Evolutionary conservation across 345 rosid genomes (phyloP), one percentile per base, ranked within the genome.

Genomic region (Firmiana major): DNA sequence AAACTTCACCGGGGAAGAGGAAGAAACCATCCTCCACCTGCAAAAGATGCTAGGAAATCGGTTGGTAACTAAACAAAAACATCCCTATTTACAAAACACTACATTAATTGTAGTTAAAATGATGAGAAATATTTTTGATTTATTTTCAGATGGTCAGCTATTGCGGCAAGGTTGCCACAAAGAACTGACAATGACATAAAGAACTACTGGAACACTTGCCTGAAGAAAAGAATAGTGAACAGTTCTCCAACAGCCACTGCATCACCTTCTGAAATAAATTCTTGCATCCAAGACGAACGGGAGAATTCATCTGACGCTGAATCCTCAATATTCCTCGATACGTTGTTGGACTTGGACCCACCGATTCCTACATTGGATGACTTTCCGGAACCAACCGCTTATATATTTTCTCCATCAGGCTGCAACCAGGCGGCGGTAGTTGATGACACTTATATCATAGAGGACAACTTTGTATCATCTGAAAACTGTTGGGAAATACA

Each of bases 101-200:
- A 62, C n/a, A 60, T 60, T 60, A 60, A 60, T 60, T 60, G 26
- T 28, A 1, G 38, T 9, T 60, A 31, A 31, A 31, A 31, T 31
- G 34, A 31, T 31, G 34, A 1, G 34, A 31, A 31, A 31, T 31
- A 31, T 3, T 31, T 31, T 16, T 4, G 5, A 48, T 12, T 15
- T 0, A 49, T 49, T 51, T 38, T 15, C 73, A 82, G 89, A 54
- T 88, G 91, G 91, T 86, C 88, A 13, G 76, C 80, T 16, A 88
- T 88, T 48, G 89, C 91, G 4, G 84, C 86, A 67, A 79, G 85
- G 7, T 38, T 88, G 49, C 87, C 88, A 1, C 89, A 86, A 51
- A 84, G 91, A 68, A 88, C 89, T 2, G 89, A 88, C 38, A 86
- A 88, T 66, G 89, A 88, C 63, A 86, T 88, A 49, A 88, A 88